Conservation (phyloP, 768 basidiomycete genomes). For the Auriscalpium orientale region DNA sequence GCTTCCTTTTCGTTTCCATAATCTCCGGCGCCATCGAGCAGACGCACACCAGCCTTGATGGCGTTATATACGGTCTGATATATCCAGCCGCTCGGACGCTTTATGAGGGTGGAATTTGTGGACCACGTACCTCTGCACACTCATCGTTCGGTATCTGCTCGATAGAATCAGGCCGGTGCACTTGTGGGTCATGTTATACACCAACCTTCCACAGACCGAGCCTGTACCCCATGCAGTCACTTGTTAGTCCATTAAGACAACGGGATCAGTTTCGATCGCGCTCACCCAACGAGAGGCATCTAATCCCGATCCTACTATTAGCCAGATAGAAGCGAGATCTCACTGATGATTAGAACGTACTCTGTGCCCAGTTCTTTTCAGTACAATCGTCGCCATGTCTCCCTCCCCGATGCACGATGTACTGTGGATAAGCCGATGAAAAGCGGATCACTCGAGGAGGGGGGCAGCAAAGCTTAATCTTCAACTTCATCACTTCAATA, state of each 20-base stretch:
- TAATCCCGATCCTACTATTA: slow-evolving; percentile 20
- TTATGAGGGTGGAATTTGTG: background rate
- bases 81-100: background rate
- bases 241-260: too few relatives aligned
- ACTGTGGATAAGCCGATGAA: too few relatives aligned
- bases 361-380: slow-evolving; percentile 58
- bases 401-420: too few relatives aligned
- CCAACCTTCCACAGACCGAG: slow-evolving; percentile 67
- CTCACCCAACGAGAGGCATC: slow-evolving; percentile 72
- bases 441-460: too few relatives aligned
- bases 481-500: too few relatives aligned
- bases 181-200: background rate
- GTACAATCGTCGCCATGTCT: slow-evolving; percentile 42
- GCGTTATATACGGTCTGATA: slow-evolving; percentile 72
- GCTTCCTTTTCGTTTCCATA: slow-evolving; percentile 89
- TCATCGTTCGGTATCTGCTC: slow-evolving; percentile 47
- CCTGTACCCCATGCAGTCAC: slow-evolving; percentile 24
- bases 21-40: slow-evolving; percentile 80
- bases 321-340: slow-evolving; percentile 1
- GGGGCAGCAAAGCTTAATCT: too few relatives aligned
- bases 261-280: background rate
- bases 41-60: slow-evolving; percentile 80
- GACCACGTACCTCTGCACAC: slow-evolving; percentile 48
- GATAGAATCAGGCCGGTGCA: background rate
- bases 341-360: slow-evolving; percentile 22